Evolutionary conservation across 2,329 filamentous ascomycete species (phyloP), one percentile per base, ranked within the genome.

Genomic region (Pochonia chlamydosporia): DNA sequence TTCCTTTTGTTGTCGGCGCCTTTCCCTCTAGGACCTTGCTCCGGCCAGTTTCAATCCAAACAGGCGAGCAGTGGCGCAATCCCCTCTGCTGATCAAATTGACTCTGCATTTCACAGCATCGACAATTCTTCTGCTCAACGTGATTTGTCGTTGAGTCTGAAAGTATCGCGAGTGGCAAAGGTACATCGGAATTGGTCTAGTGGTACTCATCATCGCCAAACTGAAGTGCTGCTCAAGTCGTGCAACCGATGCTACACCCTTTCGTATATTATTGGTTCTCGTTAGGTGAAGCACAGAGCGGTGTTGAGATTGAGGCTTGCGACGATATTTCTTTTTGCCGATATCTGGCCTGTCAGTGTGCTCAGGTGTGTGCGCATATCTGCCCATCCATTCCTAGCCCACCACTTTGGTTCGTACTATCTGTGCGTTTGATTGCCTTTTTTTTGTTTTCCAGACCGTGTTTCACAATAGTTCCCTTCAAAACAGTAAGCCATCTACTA

Each of bases 91-190:
- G n/a, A n/a, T n/a, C n/a, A n/a, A n/a, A n/a, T n/a, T n/a, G n/a
- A n/a, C n/a, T n/a, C n/a, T n/a, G n/a, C n/a, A n/a, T n/a, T n/a
- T n/a, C n/a, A n/a, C n/a, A 35, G 13, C 31, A 7, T n/a, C n/a
- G 14, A 35, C 41, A 35, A 14, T 33, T 26, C 33, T 21, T 21
- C 9, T n/a, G 23, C 23, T 37, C 30, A 18, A n/a, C n/a, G n/a
- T n/a, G n/a, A 23, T 28, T 14, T 37, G 16, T 31, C n/a, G n/a
- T n/a, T n/a, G n/a, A n/a, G n/a, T n/a, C n/a, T 26, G 10, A 18
- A 44, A 37, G 46, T 40, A 48, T 44, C 35, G 26, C 10, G 16
- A n/a, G 21, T 40, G 36, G 13, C 21, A 33, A 30, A 9, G 36
- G 30, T 44, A 48, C 42, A 23, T 39, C 16, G n/a, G 2, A 26